Evolutionary conservation across 1,139 yeast species (phyloP), one percentile per base, ranked within the genome.

Genomic region (Lodderomyces jiufengensis): DNA sequence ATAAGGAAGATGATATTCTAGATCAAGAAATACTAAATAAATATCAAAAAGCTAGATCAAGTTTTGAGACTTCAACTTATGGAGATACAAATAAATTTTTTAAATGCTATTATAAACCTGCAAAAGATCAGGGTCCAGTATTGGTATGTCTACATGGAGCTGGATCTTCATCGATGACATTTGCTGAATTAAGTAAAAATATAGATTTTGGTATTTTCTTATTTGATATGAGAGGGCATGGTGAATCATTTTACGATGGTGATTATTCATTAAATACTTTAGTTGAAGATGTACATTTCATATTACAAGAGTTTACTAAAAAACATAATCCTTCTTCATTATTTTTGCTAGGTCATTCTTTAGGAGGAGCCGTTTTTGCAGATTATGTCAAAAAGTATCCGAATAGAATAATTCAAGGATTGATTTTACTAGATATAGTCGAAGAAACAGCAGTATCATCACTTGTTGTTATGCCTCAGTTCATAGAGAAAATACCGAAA

Each of bases 91-190:
- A 26, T 14, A 7, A 14, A 14, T 9, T 6, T 9, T 76, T 86
- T 55, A 76, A 79, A 41, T 75, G 80, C 0, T 85, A 81, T 54
- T 84, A 68, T 47, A 63, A 66, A 10, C 68, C 78, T 0, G 92
- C 95, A 0, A 33, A 48, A n/a, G 24, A 25, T 0, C 51, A 57
- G 0, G 65, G 73, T 0, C 82, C 94, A 0, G 52, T 87, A 1
- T 78, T 84, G 46, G 62, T 90, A 2, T 79, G 80, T 46, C 94
- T 86, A 45, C 99, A 92, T 56, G 99, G 99, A 4, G 97, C 97
- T 1, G 98, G 97, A 1, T 88, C 97, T 2, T 77, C 86, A 3
- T 87, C 84, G 0, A 64, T 86, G 61, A 72, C 96, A 1, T 92
- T 85, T 64, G 86, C 86, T 1, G 59, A 61, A 24, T 54, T 83